Conservation (phyloP, 345 rosid species). For the Lepidium didymum region DNA sequence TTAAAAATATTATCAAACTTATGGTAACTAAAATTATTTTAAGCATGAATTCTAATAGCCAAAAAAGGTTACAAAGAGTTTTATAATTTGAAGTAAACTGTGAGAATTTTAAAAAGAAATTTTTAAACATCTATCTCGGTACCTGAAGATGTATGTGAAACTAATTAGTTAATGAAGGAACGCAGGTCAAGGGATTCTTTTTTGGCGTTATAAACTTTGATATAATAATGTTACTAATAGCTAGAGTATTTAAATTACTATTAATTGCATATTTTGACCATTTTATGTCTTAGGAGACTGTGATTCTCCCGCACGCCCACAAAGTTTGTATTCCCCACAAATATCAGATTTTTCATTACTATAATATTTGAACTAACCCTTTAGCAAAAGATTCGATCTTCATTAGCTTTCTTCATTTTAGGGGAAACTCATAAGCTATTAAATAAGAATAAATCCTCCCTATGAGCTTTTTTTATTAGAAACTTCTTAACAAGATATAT, state of each 20-base stretch:
- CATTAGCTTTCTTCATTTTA: not conserved
- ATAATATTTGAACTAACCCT: not conserved
- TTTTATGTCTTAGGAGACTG: constrained; percentile 29
- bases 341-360: constrained; percentile 7
- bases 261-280: constrained; percentile 30
- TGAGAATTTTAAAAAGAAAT: not conserved
- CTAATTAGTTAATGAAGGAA: not conserved
- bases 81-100: no score
- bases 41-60: no score
- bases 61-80: no score
- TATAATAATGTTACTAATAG: not conserved
- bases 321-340: constrained; percentile 38
- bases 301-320: constrained; percentile 36
- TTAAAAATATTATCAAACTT: no score
- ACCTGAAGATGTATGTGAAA: no score
- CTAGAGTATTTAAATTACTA: not conserved
- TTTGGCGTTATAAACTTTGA: not conserved
- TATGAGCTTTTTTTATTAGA: not conserved
- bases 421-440: not conserved
- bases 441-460: not conserved
- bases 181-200: constrained; percentile 14
- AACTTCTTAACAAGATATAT: not conserved
- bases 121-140: no score
- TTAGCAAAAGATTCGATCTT: not conserved
- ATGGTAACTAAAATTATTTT: no score